phyloP scores from a whole-genome alignment of 768 basidiomycete species.

The Pleurotus cornucopiae region DNA sequence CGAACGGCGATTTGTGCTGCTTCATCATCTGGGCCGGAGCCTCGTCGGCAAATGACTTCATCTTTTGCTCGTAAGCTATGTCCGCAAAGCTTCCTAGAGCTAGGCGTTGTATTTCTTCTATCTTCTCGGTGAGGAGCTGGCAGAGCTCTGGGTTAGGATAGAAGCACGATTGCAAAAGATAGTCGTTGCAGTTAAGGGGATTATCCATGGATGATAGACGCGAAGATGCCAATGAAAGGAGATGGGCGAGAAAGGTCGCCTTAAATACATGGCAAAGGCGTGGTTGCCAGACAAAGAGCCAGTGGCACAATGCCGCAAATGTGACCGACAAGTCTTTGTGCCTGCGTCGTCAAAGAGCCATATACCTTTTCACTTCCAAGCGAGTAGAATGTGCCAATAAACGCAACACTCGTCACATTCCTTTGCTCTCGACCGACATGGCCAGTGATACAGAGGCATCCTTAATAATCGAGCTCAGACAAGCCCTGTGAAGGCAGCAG shows the following conservation, averaged over 20 bases:
- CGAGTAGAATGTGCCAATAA: no score
- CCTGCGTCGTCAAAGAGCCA: no score
- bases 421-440: no score
- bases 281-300: no score
- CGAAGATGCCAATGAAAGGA: not conserved
- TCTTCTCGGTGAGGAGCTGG: not conserved
- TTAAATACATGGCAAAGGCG: not conserved
- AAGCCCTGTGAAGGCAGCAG: no score
- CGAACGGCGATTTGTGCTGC: not conserved
- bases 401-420: no score
- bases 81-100: not conserved
- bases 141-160: not conserved
- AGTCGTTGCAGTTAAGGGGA: not conserved
- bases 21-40: not conserved
- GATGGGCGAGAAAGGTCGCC: not conserved
- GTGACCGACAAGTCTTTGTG: no score
- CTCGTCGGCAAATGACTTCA: not conserved
- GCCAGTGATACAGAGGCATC: no score
- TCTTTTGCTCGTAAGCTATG: not conserved
- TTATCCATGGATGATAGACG: not conserved
- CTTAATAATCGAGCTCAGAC: no score
- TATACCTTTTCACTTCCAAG: no score
- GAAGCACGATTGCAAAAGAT: not conserved
- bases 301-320: no score
- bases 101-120: not conserved